Base-by-base conservation (phyloP, 2,329 filamentous ascomycete genomes). In the Penicillium fuscoglaucum region DNA sequence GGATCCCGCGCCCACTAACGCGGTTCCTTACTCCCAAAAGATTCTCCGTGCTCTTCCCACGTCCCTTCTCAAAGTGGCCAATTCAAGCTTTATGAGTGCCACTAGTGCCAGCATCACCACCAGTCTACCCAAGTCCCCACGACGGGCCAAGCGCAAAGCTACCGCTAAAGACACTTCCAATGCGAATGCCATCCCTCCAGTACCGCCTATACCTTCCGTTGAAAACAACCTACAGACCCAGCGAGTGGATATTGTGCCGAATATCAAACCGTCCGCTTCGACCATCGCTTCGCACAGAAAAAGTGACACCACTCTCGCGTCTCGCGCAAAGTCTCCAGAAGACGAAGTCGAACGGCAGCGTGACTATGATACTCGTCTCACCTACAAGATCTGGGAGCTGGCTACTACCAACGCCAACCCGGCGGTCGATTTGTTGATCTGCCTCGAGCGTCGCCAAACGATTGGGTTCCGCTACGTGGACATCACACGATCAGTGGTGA, bases 401-500 rank as follows among this genome's bases (percentile, higher is more conserved):
- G 92, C 95, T 1, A 98, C 93, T 0, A 89, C 88, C 1, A 90
- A 93, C 50, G 92, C 93, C 2, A 98, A 99, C 71, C 95, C 95
- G 0, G 93, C 95, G 0, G 91, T 96, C 0, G 95, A 99, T 74
- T 79, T 99, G 19, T 81, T 99, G 1, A 90, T 97, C 6, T 99
- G 95, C 71, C 82, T 99, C 1, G 95, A 99, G 75, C 87, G 95
- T 24, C 85, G 90, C 29, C 91, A 96, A 68, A 87, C 90, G 0
- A 96, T 99, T 67, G 95, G 95, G 0, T 99, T 99, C 78, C 87
- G 93, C 50, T 99, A 99, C 71, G 93, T 96, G 19, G 95, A 99
- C 72, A 96, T 99, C 65, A 96, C 90, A 6, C 86, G 92, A 9
- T 86, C 91, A 0, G 90, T 98, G 0, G 89, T 97, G 26, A 96